Percentiles rank a stretch among this genome's conserved stretches.
phyloP scores from a whole-genome alignment of 306 rosid species.

The Rosa persica region DNA sequence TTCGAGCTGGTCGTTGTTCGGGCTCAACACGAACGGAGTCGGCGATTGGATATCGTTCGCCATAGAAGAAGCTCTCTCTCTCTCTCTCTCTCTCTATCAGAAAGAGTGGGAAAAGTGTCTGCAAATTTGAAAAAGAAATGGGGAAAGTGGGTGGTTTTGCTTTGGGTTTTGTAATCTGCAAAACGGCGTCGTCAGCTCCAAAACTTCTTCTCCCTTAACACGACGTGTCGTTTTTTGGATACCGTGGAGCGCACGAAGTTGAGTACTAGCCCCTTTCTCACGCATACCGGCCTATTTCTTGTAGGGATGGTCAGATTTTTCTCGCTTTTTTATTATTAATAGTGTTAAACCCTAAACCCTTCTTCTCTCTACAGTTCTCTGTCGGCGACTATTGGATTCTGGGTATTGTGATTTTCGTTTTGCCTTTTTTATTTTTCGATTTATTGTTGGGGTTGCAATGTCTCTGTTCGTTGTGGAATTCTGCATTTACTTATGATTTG shows the following conservation, averaged over 20 bases:
- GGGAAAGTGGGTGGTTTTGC: not conserved
- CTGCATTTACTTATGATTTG: not conserved
- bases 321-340: no score
- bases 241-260: not conserved
- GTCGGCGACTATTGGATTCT: not conserved
- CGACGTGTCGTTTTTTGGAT: not conserved
- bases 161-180: no score
- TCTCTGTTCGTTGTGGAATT: not conserved
- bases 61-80: slow-evolving; percentile 27
- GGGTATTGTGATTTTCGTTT: not conserved
- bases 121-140: not conserved
- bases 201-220: not conserved
- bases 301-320: not conserved
- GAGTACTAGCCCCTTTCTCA: not conserved
- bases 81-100: slow-evolving; percentile 16
- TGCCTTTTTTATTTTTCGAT: not conserved
- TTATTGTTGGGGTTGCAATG: not conserved
- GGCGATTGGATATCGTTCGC: slow-evolving; percentile 70
- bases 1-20: slow-evolving; percentile 82
- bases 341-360: slow-evolving; percentile 20
- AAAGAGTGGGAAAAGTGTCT: not conserved
- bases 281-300: not conserved
- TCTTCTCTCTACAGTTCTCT: not conserved
- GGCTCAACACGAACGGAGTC: slow-evolving; percentile 52
- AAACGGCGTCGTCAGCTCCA: not conserved